Percentiles rank a stretch among this genome's conserved stretches.
Conservation (phyloP, 768 basidiomycete species). For the Suillus subluteus region DNA sequence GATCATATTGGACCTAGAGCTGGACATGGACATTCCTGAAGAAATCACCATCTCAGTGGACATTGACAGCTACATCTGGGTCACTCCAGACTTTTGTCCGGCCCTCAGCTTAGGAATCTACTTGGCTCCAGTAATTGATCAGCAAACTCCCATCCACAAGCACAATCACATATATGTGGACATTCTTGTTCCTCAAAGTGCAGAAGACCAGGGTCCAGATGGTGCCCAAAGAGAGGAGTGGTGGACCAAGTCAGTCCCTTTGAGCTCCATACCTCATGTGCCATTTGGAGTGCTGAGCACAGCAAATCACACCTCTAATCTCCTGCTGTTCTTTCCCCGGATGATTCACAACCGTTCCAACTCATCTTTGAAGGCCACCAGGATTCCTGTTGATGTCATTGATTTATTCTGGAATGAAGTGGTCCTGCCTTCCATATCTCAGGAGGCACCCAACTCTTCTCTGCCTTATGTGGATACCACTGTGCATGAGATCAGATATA, state of each 20-base stretch:
- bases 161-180: constrained; percentile 23
- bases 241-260: constrained; percentile 14
- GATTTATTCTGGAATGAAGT: constrained; percentile 17
- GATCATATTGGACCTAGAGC: constrained; percentile 9
- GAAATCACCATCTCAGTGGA: constrained; percentile 12
- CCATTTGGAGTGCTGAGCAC: constrained; percentile 7
- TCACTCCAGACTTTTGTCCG: not conserved
- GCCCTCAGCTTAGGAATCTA: not conserved
- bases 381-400: constrained; percentile 9
- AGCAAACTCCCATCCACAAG: constrained; percentile 1
- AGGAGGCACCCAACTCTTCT: not conserved
- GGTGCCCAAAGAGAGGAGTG: not conserved
- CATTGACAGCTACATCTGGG: constrained; percentile 26
- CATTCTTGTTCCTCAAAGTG: constrained; percentile 16
- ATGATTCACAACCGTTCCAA: constrained; percentile 14
- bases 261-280: constrained; percentile 14
- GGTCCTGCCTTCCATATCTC: constrained; percentile 9
- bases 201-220: not conserved
- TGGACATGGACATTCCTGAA: not conserved
- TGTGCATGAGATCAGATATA: constrained; percentile 11
- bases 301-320: not conserved
- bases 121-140: not conserved
- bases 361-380: not conserved
- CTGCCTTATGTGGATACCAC: not conserved
- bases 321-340: constrained; percentile 14